Conservation (phyloP, 495 filamentous ascomycete genomes). For the Hyaloscypha finlandica region DNA sequence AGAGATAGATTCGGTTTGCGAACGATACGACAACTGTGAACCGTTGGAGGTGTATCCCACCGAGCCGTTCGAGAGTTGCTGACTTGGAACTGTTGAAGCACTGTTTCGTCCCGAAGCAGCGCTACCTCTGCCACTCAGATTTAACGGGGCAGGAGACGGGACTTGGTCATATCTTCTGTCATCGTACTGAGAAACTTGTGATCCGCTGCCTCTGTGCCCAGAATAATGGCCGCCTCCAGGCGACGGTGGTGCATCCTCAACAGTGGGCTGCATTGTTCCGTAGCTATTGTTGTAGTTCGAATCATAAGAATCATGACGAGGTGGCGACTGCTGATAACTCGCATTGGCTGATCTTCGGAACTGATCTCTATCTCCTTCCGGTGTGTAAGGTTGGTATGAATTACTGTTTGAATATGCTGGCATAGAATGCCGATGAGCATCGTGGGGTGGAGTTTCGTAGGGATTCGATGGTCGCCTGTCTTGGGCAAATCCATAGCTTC, state of each 20-base stretch:
- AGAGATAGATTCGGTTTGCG: conserved; percentile 12
- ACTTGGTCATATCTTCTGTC: conserved; percentile 46
- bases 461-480: conserved; percentile 3
- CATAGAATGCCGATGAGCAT: conserved; percentile 29
- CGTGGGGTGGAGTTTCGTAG: conserved; percentile 17
- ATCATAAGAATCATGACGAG: conserved; percentile 53
- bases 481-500: conserved; percentile 26
- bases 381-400: conserved; percentile 27
- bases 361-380: conserved; percentile 23
- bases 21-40: conserved; percentile 23
- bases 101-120: conserved; percentile 37
- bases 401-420: conserved; percentile 20
- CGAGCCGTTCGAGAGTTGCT: conserved; percentile 27
- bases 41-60: conserved; percentile 20
- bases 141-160: conserved; percentile 51
- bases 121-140: conserved; percentile 42
- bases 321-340: conserved; percentile 30
- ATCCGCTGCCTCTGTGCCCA: conserved; percentile 19
- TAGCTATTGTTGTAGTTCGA: conserved; percentile 42
- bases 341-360: conserved; percentile 16
- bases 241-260: conserved; percentile 65
- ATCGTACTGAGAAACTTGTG: conserved; percentile 35
- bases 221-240: conserved; percentile 31
- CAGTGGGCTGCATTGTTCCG: conserved; percentile 65
- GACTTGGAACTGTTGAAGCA: conserved; percentile 12